Conservation (phyloP, 768 basidiomycete species). For the Suillus ampliporus region DNA sequence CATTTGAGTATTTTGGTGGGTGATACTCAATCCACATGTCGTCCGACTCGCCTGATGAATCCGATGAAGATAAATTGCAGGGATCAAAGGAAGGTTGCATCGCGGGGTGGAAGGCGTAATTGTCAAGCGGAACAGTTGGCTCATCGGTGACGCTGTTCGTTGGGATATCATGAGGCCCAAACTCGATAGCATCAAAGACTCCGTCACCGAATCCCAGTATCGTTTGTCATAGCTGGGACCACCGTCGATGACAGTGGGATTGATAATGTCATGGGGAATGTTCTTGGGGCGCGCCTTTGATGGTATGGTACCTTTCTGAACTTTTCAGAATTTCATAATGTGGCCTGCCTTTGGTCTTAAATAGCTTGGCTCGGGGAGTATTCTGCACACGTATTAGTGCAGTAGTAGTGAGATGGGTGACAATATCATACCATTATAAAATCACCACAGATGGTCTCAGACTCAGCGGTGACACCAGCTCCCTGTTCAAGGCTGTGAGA, state of each 20-base stretch:
- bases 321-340: background rate
- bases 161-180: background rate
- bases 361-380: background rate
- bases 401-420: background rate
- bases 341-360: background rate
- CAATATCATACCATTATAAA: background rate
- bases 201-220: background rate
- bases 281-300: background rate
- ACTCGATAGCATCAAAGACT: background rate
- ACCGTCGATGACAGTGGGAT: background rate
- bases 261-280: background rate
- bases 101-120: no score
- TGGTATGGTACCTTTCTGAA: background rate
- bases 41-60: no score
- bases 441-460: background rate
- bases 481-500: background rate
- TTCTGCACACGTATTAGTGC: background rate
- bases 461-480: background rate
- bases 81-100: no score
- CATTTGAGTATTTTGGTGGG: no score
- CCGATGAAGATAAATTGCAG: no score
- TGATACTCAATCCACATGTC: no score
- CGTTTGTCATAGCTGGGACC: background rate
- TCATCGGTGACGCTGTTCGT: background rate
- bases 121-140: background rate